These are phyloP conservation scores for Tricholoma saponaceum DNA, from an alignment of 768 basidiomycete species.

Conservation along the genomic window DNA sequence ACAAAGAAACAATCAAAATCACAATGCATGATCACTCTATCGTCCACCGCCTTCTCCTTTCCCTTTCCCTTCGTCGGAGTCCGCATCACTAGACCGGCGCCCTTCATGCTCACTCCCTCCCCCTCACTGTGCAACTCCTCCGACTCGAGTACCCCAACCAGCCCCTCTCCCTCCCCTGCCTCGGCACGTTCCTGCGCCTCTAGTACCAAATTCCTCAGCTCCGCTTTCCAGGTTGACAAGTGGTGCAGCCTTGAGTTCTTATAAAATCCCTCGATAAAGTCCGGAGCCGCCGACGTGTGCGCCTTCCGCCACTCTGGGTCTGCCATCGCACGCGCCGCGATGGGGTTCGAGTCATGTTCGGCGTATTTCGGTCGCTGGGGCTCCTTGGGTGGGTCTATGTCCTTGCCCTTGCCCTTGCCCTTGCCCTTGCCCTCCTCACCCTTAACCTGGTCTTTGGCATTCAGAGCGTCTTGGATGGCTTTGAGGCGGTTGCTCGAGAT, in stretches of 20 bases:
- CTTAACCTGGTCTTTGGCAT: neutral
- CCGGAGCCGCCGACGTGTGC: slow-evolving; percentile 82
- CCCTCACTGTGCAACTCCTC: slow-evolving; percentile 11
- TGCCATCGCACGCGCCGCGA: slow-evolving; percentile 77
- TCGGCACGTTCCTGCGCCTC: slow-evolving; percentile 77
- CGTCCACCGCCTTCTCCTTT: slow-evolving; percentile 51
- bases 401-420: neutral
- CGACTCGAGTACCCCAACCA: slow-evolving; percentile 29
- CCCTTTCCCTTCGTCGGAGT: slow-evolving; percentile 47
- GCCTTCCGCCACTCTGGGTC: slow-evolving; percentile 82
- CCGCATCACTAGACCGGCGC: slow-evolving; percentile 42
- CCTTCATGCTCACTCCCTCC: slow-evolving; percentile 45
- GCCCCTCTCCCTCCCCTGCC: slow-evolving; percentile 15
- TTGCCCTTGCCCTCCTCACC: neutral
- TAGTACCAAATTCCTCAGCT: slow-evolving; percentile 73
- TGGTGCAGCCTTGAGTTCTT: slow-evolving; percentile 91
- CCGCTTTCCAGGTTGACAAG: slow-evolving; percentile 88
- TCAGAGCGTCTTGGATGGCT: neutral
- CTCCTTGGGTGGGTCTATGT: neutral
- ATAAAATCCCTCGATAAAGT: slow-evolving; percentile 83
- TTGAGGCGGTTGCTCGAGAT: neutral
- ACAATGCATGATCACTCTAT: slow-evolving; percentile 82
- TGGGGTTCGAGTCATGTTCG: slow-evolving; percentile 58
- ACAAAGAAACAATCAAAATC: slow-evolving; percentile 99
- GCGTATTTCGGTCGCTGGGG: slow-evolving; percentile 58